Evolutionary conservation across 306 rosid species (phyloP), one percentile per base, ranked within the genome.

Genomic region (Cyclanthera cordifolia): DNA sequence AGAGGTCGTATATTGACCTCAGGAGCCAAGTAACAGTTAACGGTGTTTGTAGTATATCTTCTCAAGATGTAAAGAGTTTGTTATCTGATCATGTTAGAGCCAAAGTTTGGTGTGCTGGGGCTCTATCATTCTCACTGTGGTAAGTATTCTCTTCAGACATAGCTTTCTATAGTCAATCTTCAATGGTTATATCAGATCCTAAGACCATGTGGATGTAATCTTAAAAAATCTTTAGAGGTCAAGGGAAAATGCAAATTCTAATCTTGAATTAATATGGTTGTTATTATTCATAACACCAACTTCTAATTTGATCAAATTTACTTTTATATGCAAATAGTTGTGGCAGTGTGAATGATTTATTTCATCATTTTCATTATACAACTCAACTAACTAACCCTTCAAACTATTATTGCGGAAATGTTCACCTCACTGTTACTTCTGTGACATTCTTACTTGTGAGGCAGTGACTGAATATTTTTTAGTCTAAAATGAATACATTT

Each of bases 21-120:
- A 78, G 90, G 82, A 73, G 61, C 78, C 95, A 94, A 78, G 95
- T 89, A 66, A 90, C 99, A 10, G 87, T 90, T 24, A 93, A 90
- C 72, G 99, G 99, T 39, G 90, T 82, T n/a, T 93, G 96, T 66
- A 90, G 90, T 60, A 78, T 93, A 70, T 88, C 99, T 79, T 90
- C 97, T 83, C 99, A 93, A 78, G 99, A 93, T 28, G 95, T 93
- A 24, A 93, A 88, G 80, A 82, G 76, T 67, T 74, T 93, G 82
- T 69, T 86, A 64, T 80, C 88, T 24, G 99, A 93, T 74, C 72
- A 81, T 76, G 77, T 87, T 70, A 83, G 80, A 83, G 89, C 80
- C 20, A 86, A 85, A 72, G 90, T 94, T 61, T 94, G 99, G 99
- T 88, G 96, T 73, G 88, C 86, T 65, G 78, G 85, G 7, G 73